Conservation (phyloP, 2,329 filamentous ascomycete species). For the Fusarium luffae region DNA sequence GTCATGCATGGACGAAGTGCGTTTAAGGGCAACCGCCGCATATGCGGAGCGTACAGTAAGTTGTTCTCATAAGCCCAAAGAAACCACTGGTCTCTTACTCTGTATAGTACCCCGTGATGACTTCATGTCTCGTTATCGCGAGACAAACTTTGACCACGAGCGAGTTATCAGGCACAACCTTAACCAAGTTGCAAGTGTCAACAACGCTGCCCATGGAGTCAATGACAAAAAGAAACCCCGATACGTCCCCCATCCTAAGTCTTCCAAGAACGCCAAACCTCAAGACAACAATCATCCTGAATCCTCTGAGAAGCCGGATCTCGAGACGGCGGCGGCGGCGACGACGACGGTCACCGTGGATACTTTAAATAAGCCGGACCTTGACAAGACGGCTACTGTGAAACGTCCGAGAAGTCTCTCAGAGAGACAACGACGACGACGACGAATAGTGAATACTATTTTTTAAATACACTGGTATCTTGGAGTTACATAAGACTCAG, state of each 20-base stretch:
- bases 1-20: slow-evolving; percentile 86
- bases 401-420: not conserved
- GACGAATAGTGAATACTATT: not conserved
- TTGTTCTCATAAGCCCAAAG: slow-evolving; percentile 38
- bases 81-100: slow-evolving; percentile 9
- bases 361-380: not conserved
- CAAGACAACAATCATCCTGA: not conserved
- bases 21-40: slow-evolving; percentile 85
- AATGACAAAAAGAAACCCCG: not conserved
- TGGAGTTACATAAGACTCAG: not conserved
- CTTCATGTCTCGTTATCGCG: slow-evolving; percentile 79
- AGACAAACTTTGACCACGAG: slow-evolving; percentile 71
- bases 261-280: not conserved
- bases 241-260: not conserved
- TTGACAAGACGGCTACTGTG: not conserved
- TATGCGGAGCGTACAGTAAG: slow-evolving; percentile 92
- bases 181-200: slow-evolving; percentile 31
- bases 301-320: not conserved
- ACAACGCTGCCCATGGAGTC: not conserved
- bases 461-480: not conserved
- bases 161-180: slow-evolving; percentile 55
- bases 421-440: not conserved
- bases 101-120: slow-evolving; percentile 79
- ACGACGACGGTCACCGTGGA: not conserved
- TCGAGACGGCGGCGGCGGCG: not conserved